These are phyloP conservation scores for Talaromyces sp. DNA, from an alignment of 2,329 filamentous ascomycete species.

Conservation along the genomic window DNA sequence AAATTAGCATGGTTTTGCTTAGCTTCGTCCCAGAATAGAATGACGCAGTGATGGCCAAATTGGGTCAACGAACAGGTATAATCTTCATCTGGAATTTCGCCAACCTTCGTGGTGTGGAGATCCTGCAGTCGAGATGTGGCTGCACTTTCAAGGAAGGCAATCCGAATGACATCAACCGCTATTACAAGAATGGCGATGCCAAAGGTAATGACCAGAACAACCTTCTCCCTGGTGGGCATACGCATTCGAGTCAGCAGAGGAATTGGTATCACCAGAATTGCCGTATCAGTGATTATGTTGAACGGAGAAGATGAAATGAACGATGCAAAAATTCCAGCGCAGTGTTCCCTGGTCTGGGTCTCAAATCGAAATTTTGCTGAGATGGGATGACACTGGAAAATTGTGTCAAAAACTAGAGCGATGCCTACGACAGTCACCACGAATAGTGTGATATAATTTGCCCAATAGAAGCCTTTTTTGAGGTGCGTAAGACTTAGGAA, in stretches of 20 bases:
- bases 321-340: slow-evolving; percentile 60
- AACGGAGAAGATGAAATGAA: slow-evolving; percentile 75
- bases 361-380: slow-evolving; percentile 60
- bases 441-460: slow-evolving; percentile 73
- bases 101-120: background rate
- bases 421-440: slow-evolving; percentile 77
- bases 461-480: slow-evolving; percentile 70
- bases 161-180: slow-evolving; percentile 1
- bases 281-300: slow-evolving; percentile 87
- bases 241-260: slow-evolving; percentile 84
- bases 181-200: slow-evolving; percentile 5
- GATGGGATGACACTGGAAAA: slow-evolving; percentile 78
- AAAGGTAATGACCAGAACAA: slow-evolving; percentile 6
- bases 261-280: slow-evolving; percentile 81
- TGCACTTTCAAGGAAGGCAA: slow-evolving; percentile 6
- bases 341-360: slow-evolving; percentile 40
- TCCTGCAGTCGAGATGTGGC: background rate
- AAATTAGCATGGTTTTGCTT: background rate
- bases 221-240: slow-evolving; percentile 71
- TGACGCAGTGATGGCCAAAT: background rate
- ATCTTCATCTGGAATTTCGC: background rate
- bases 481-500: slow-evolving; percentile 79
- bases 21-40: background rate
- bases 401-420: slow-evolving; percentile 78
- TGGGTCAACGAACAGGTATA: background rate